phyloP scores from a whole-genome alignment of 805 yeast genomes.

The Hanseniaspora thailandica region DNA sequence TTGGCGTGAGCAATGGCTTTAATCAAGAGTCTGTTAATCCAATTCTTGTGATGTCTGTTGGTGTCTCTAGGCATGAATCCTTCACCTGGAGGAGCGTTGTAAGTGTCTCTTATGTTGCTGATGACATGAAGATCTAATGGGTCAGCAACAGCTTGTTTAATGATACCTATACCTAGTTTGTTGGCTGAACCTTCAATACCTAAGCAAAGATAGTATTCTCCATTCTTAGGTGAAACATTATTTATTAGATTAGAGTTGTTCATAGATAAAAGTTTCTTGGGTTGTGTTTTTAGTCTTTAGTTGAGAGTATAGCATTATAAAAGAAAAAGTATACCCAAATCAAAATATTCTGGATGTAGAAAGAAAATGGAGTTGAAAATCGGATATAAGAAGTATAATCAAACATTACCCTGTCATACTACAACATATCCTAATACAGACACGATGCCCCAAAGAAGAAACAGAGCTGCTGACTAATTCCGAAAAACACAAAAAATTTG shows the following conservation, averaged over 20 bases:
- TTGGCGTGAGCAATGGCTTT: constrained; percentile 53
- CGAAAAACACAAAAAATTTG: background rate
- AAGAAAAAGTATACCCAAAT: no score
- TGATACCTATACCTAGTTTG: constrained; percentile 86
- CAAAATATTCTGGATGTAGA: no score
- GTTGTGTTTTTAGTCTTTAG: no score
- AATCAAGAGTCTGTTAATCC: constrained; percentile 74
- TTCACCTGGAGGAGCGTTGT: constrained; percentile 94
- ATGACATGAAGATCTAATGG: constrained; percentile 48
- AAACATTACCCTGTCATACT: background rate
- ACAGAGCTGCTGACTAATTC: background rate
- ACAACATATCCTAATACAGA: background rate
- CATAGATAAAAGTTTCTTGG: no score
- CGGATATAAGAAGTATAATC: no score
- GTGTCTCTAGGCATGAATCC: constrained; percentile 95
- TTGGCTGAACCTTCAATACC: constrained; percentile 98
- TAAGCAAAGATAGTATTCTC: constrained; percentile 50
- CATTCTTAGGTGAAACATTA: constrained; percentile 24
- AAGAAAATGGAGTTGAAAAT: no score
- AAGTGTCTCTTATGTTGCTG: constrained; percentile 89
- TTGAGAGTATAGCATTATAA: no score
- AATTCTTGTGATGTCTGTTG: constrained; percentile 89
- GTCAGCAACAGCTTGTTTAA: constrained; percentile 42
- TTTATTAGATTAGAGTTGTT: constrained; percentile 22
- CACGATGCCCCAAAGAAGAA: background rate